Conservation (phyloP, 2,329 filamentous ascomycete genomes). For the Venturia carpophila region DNA sequence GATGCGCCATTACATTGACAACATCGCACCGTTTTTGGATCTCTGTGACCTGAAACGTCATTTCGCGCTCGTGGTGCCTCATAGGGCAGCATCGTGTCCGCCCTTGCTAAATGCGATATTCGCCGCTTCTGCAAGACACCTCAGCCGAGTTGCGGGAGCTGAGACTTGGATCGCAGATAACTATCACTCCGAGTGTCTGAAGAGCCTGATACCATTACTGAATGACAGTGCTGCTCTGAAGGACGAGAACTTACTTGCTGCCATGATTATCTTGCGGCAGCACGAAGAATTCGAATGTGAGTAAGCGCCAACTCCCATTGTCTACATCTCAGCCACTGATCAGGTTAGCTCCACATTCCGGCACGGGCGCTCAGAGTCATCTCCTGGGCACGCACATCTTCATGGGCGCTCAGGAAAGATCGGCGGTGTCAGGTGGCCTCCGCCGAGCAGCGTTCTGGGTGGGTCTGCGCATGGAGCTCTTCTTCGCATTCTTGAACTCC, state of each 20-base stretch:
- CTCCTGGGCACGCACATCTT: conserved; percentile 30
- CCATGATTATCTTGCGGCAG: conserved; percentile 49
- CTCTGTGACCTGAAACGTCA: conserved; percentile 34
- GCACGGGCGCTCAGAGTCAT: conserved; percentile 22
- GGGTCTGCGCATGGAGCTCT: conserved; percentile 52
- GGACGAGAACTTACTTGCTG: conserved; percentile 47
- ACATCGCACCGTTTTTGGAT: conserved; percentile 27
- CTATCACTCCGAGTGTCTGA: conserved; percentile 49
- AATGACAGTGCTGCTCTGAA: conserved; percentile 35
- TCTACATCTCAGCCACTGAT: neutral
- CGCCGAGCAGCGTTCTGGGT: conserved; percentile 48
- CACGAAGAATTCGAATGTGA: conserved; percentile 51
- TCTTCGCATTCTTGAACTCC: conserved; percentile 38
- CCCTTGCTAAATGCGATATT: conserved; percentile 51
- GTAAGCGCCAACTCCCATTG: conserved; percentile 21
- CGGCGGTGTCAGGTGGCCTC: conserved; percentile 32
- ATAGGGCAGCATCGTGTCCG: conserved; percentile 43
- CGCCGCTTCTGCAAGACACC: conserved; percentile 48
- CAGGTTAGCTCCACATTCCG: conserved; percentile 8
- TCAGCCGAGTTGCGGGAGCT: conserved; percentile 43
- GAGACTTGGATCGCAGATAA: conserved; percentile 44
- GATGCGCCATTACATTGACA: conserved; percentile 28
- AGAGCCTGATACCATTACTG: conserved; percentile 42
- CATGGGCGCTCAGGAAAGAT: conserved; percentile 28
- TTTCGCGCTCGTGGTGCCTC: conserved; percentile 48